Evolutionary conservation across 768 basidiomycete genomes (phyloP).

Genomic region (Tricholoma bakamatsutake): DNA sequence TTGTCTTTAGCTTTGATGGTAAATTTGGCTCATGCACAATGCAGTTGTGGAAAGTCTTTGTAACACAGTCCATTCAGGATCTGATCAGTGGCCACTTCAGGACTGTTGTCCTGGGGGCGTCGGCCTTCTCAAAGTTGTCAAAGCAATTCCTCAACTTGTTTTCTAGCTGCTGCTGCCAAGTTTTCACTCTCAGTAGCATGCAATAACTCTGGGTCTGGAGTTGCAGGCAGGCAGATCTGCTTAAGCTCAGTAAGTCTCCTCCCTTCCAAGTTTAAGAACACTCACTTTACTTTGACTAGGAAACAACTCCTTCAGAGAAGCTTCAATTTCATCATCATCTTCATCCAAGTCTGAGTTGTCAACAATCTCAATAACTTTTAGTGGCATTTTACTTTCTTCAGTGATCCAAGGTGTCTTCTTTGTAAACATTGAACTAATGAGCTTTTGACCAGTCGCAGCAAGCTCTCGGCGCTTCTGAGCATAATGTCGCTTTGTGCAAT

Average conservation of each 20-base stretch:
- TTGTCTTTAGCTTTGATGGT: slow-evolving; percentile 19
- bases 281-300: not conserved
- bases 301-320: not conserved
- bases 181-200: not conserved
- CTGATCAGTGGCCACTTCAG: no score
- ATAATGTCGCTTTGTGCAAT: slow-evolving; percentile 4
- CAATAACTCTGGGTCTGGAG: not conserved
- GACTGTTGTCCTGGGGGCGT: no score
- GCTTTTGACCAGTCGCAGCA: slow-evolving; percentile 2
- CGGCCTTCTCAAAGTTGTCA: not conserved
- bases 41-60: slow-evolving; percentile 16
- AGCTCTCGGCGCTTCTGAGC: slow-evolving; percentile 4
- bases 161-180: not conserved
- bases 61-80: slow-evolving; percentile 10
- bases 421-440: no score
- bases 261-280: not conserved
- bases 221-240: not conserved
- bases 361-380: not conserved
- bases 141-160: not conserved
- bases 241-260: not conserved
- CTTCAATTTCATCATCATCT: not conserved
- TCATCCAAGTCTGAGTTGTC: not conserved
- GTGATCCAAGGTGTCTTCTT: not conserved
- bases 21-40: slow-evolving; percentile 12
- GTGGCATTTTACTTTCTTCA: not conserved